Conservation (phyloP, 768 basidiomycete species). For the Ramaria rubella region DNA sequence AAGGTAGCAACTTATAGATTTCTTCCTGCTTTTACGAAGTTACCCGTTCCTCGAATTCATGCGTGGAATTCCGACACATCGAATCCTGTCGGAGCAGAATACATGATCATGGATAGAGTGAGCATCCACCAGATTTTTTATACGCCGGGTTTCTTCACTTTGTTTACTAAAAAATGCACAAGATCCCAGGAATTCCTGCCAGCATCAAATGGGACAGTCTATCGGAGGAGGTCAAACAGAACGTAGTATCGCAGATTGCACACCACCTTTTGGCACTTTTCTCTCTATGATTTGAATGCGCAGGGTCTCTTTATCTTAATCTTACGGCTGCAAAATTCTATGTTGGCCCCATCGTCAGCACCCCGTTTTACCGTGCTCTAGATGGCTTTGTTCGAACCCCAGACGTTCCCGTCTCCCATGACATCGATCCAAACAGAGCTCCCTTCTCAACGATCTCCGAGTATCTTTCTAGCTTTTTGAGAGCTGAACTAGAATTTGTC, state of each 20-base stretch:
- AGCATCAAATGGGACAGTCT: slow-evolving; percentile 15
- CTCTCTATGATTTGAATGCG: slow-evolving; percentile 12
- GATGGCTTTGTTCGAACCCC: slow-evolving; percentile 15
- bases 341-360: slow-evolving; percentile 18
- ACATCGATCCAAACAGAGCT: slow-evolving; percentile 10
- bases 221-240: slow-evolving; percentile 9
- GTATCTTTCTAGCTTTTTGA: slow-evolving; percentile 11
- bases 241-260: slow-evolving; percentile 15
- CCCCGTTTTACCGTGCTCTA: slow-evolving; percentile 17
- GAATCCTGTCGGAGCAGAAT: slow-evolving; percentile 17
- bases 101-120: slow-evolving; percentile 20
- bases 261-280: slow-evolving; percentile 12
- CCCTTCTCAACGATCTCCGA: slow-evolving; percentile 12
- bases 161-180: not conserved
- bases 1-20: slow-evolving; percentile 19
- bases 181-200: slow-evolving; percentile 16
- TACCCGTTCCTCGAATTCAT: slow-evolving; percentile 15
- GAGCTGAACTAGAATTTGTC: slow-evolving; percentile 13
- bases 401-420: not conserved
- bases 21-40: slow-evolving; percentile 12
- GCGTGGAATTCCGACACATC: slow-evolving; percentile 14
- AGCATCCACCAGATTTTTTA: not conserved
- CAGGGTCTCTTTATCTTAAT: slow-evolving; percentile 17
- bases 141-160: not conserved
- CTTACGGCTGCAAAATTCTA: not conserved